Evolutionary conservation across 805 yeast genomes (phyloP).

Genomic region (Teunomyces funiuensis): DNA sequence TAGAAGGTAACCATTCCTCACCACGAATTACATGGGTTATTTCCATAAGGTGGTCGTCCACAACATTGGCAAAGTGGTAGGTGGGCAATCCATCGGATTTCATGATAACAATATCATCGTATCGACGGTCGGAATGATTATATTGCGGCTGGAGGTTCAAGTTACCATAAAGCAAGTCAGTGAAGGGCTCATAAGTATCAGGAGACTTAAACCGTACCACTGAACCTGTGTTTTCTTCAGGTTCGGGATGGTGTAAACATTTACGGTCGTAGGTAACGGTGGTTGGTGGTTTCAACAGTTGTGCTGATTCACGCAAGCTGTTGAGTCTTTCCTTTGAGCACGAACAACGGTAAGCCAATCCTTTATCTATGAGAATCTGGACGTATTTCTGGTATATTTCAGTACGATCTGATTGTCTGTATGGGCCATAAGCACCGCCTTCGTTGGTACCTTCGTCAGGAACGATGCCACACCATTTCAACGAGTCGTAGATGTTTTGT

Average conservation of each 20-base stretch:
- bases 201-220: conserved; percentile 82
- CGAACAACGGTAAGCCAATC: conserved; percentile 82
- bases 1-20: conserved; percentile 96
- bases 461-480: conserved; percentile 72
- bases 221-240: conserved; percentile 20
- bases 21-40: conserved; percentile 95
- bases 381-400: conserved; percentile 64
- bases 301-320: conserved; percentile 68
- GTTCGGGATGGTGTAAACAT: conserved; percentile 48
- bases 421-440: conserved; percentile 66
- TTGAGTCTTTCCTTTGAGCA: conserved; percentile 80
- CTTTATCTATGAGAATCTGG: conserved; percentile 54
- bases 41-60: conserved; percentile 91
- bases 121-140: conserved; percentile 67
- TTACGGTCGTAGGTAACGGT: conserved; percentile 88
- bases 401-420: conserved; percentile 79
- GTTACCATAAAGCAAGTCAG: conserved; percentile 76
- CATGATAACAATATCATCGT: conserved; percentile 84
- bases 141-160: conserved; percentile 78
- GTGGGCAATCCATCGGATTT: conserved; percentile 97
- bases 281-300: conserved; percentile 78
- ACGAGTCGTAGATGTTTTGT: conserved; percentile 67
- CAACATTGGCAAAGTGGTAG: conserved; percentile 92
- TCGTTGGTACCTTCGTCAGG: conserved; percentile 82
- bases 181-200: conserved; percentile 59